These are phyloP conservation scores for Phialemonium atrogriseum DNA, from an alignment of 2,329 filamentous ascomycete genomes.

Conservation along the genomic window DNA sequence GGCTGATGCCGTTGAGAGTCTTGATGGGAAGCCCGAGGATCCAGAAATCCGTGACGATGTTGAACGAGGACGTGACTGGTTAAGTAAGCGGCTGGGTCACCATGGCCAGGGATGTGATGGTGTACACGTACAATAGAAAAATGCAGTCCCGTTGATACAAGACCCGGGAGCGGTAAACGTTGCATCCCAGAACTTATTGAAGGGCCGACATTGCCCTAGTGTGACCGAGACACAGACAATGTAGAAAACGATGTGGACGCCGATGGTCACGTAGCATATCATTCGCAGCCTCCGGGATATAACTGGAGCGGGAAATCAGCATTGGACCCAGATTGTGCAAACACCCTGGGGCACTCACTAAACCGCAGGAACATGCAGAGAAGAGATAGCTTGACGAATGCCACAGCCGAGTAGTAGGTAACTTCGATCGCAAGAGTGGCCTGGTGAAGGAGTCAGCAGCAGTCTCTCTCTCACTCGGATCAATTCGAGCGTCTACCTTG, in stretches of 20 bases:
- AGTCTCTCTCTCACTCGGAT: background rate
- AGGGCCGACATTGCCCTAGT: constrained; percentile 31
- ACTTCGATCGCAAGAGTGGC: constrained; percentile 27
- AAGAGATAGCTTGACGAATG: constrained; percentile 33
- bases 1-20: constrained; percentile 34
- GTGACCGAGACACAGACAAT: constrained; percentile 29
- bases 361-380: constrained; percentile 38
- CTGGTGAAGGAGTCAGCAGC: constrained; percentile 6
- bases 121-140: constrained; percentile 28
- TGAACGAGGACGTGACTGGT: constrained; percentile 30
- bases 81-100: background rate
- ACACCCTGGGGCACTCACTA: constrained; percentile 17
- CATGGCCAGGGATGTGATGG: background rate
- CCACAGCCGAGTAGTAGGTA: constrained; percentile 31
- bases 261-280: constrained; percentile 25
- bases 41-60: constrained; percentile 37
- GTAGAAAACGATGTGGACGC: constrained; percentile 29
- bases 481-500: constrained; percentile 1
- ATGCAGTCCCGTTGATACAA: constrained; percentile 32
- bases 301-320: constrained; percentile 6
- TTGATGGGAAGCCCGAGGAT: constrained; percentile 35
- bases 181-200: constrained; percentile 33
- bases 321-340: background rate
- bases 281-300: constrained; percentile 16
- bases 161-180: constrained; percentile 18